Conservation (phyloP, 1,139 yeast species). For the Scheffersomyces segobiensis region DNA sequence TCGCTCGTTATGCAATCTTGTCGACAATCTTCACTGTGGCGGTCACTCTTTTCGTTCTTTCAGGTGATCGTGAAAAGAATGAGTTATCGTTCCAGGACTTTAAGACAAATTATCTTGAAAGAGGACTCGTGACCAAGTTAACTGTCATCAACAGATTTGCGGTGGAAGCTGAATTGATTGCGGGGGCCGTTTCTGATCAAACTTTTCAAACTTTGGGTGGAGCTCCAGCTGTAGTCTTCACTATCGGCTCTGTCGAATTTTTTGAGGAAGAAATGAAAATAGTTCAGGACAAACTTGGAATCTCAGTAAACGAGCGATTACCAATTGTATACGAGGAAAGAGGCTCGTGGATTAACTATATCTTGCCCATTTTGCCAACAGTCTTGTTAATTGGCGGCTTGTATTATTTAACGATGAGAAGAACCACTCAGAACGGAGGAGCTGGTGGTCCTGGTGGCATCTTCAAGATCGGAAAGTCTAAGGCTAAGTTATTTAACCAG, state of each 20-base stretch:
- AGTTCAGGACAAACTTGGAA: slow-evolving; percentile 61
- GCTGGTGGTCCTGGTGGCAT: slow-evolving; percentile 58
- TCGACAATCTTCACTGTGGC: slow-evolving; percentile 15
- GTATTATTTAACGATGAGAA: slow-evolving; percentile 64
- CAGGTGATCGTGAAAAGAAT: slow-evolving; percentile 21
- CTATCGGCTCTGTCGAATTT: slow-evolving; percentile 71
- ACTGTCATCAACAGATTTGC: slow-evolving; percentile 72
- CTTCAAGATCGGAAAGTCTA: slow-evolving; percentile 65
- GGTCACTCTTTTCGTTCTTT: slow-evolving; percentile 14
- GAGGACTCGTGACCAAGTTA: slow-evolving; percentile 77
- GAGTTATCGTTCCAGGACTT: slow-evolving; percentile 89
- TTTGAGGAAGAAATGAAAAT: slow-evolving; percentile 68
- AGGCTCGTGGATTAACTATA: slow-evolving; percentile 54
- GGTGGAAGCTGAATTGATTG: slow-evolving; percentile 76
- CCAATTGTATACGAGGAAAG: slow-evolving; percentile 67
- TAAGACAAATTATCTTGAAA: slow-evolving; percentile 76
- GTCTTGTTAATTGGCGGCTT: slow-evolving; percentile 69
- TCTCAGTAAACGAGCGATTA: slow-evolving; percentile 59
- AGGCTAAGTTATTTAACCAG: slow-evolving; percentile 69
- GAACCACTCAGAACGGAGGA: slow-evolving; percentile 47
- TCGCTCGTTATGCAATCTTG: slow-evolving; percentile 13
- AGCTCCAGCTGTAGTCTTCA: slow-evolving; percentile 54
- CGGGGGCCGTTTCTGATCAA: slow-evolving; percentile 50
- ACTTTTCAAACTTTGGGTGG: slow-evolving; percentile 38
- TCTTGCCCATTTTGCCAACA: slow-evolving; percentile 69